Evolutionary conservation across 192 early-diverging fungal genomes (phyloP), one percentile per base, ranked within the genome.

Genomic region (Lunasporangiospora selenospora): DNA sequence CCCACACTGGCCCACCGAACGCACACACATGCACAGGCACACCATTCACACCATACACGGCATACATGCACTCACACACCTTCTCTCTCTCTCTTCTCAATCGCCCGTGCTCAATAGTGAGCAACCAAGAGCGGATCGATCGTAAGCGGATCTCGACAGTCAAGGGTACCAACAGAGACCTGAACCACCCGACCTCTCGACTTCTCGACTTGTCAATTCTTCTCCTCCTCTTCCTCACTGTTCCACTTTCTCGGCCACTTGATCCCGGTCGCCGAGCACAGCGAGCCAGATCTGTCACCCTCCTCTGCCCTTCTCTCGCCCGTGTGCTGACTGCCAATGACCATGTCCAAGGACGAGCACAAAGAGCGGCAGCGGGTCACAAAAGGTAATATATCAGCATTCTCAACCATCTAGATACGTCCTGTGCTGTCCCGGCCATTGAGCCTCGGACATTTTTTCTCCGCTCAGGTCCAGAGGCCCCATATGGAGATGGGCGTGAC

Each of bases 311-410:
- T n/a, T n/a, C n/a, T n/a, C n/a, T n/a, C n/a, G n/a, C n/a, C 48
- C 31, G 31, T 19, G 32, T 11, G 11, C 30, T 39, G 24, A 40
- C 29, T 54, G 37, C 47, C 32, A 49, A 49, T 48, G 4, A 33
- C 41, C 46, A 73, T 73, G 69, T 73, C 69, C 32, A 73, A 73
- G 48, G 69, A 73, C 27, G 69, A 73, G 5, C 69, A 73, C 42
- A 73, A 63, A 37, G 69, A 73, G 34, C 69, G 69, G 18, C 69
- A 73, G 60, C 60, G 69, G 21, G 69, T 73, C 18, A 73, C 69
- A 18, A 73, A 73, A 63, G 69, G 69, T 73, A 71, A 27, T 21
- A 31, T 31, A 4, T 19, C n/a, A n/a, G 27, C 16, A 32, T 27
- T n/a, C 18, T 32, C 24, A 39, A 26, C 19, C 51, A 23, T 13